Base-by-base conservation (phyloP, 306 rosid species). In the Prunus padus region DNA sequence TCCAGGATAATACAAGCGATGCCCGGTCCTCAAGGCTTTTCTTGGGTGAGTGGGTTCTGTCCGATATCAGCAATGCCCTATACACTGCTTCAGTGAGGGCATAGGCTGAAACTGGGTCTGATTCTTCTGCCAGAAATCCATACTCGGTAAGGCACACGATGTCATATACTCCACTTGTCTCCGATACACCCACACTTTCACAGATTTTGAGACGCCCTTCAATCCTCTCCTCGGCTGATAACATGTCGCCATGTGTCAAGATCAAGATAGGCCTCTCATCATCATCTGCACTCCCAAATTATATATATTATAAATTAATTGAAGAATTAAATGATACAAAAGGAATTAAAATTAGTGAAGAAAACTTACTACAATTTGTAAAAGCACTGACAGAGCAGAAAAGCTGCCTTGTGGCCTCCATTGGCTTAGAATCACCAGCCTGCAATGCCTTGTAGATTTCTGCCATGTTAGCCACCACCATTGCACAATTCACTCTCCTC, bases 161-260 rank as follows among this genome's bases (percentile, higher is more conserved):
- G 40, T 84, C 85, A 45, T 84, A 84, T n/a, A 81, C 87, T 28
- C 87, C 85, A 9, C 33, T 77, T 9, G 72, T 84, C 80, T 80
- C 87, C 26, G 84, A 84, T 71, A 77, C 45, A 16, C 79, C 76
- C 6, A 84, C 37, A 52, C 46, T 57, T n/a, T 81, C 82, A 23
- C 87, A 80, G 49, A 84, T 73, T 45, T 73, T 74, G 4, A 80
- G 76, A 47, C 87, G 69, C 42, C 80, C 85, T 42, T 84, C 87
- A 8, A 84, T 80, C 72, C 87, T 84, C 76, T 84, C 87, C 77
- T 84, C 87, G 2, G 78, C 55, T 14, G 85, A 73, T 75, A 84
- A 69, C 87, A 73, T 69, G 80, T 84, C 87, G 9, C 87, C 87
- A 30, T 84, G 85, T 37, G 87, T 84, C 82, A 84, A 74, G 30